phyloP scores from a whole-genome alignment of 192 early-diverging fungal genomes.

The Lobosporangium transversale region DNA sequence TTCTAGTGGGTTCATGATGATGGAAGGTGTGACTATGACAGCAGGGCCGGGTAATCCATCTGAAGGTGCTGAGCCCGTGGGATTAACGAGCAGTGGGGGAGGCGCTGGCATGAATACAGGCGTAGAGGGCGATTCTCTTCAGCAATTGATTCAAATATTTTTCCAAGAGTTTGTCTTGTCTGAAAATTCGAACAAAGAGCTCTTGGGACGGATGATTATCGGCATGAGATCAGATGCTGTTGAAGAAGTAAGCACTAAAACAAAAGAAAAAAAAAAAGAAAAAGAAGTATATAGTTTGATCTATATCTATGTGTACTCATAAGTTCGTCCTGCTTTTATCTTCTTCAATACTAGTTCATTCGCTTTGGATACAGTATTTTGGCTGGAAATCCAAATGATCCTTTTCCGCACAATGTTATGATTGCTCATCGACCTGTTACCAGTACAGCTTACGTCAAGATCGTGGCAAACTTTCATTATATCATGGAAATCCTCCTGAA shows the following conservation, averaged over 20 bases:
- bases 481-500: constrained; percentile 59
- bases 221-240: constrained; percentile 43
- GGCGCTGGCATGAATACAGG: no score
- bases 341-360: constrained; percentile 26
- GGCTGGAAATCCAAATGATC: constrained; percentile 7
- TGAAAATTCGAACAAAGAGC: constrained; percentile 36
- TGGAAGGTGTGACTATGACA: constrained; percentile 37
- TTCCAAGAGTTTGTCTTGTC: constrained; percentile 50
- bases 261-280: no score
- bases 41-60: neutral
- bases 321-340: no score
- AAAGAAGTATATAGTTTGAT: no score
- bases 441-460: constrained; percentile 30
- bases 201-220: constrained; percentile 39
- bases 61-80: neutral
- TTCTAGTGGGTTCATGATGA: constrained; percentile 33
- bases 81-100: neutral
- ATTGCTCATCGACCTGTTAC: constrained; percentile 31
- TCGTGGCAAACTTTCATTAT: constrained; percentile 51
- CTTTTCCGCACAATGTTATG: constrained; percentile 46
- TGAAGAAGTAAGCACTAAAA: constrained; percentile 21
- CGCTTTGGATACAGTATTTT: constrained; percentile 41
- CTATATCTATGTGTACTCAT: no score
- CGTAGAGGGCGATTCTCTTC: constrained; percentile 17
- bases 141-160: constrained; percentile 39